phyloP scores from a whole-genome alignment of 2,329 filamentous ascomycete species.

The Fusarium udum region DNA sequence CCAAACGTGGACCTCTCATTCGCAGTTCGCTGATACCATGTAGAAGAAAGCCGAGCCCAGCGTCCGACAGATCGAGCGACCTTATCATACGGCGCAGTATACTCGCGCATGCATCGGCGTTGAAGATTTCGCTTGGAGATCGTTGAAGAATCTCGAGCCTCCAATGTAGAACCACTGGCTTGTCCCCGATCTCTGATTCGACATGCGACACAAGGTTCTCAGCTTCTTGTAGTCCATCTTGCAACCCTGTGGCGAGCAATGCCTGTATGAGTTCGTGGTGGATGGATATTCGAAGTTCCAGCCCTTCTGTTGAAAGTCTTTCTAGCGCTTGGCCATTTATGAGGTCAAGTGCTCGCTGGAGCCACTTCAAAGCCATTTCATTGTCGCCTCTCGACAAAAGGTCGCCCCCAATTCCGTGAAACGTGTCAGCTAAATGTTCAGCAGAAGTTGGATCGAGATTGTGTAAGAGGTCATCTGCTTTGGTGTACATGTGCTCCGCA shows the following conservation, averaged over 20 bases:
- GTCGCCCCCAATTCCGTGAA: constrained; percentile 77
- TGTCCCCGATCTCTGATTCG: constrained; percentile 70
- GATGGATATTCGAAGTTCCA: constrained; percentile 73
- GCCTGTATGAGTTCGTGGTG: constrained; percentile 70
- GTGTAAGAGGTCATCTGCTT: constrained; percentile 56
- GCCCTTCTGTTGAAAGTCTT: constrained; percentile 64
- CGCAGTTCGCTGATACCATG: constrained; percentile 74
- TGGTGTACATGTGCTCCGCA: constrained; percentile 80
- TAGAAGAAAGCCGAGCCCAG: constrained; percentile 72
- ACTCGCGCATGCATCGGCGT: constrained; percentile 58
- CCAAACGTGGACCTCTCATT: constrained; percentile 59
- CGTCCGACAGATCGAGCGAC: constrained; percentile 66
- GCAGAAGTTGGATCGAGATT: constrained; percentile 58
- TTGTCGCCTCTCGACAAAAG: constrained; percentile 63
- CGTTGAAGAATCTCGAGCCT: constrained; percentile 72
- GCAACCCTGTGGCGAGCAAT: constrained; percentile 58
- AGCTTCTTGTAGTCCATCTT: constrained; percentile 61
- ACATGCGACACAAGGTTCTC: constrained; percentile 67
- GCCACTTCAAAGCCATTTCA: constrained; percentile 72
- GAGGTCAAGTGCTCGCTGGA: constrained; percentile 71
- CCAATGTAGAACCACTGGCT: constrained; percentile 72
- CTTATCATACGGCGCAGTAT: constrained; percentile 71
- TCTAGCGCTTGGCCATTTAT: constrained; percentile 66
- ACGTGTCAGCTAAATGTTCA: constrained; percentile 72
- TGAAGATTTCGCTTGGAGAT: constrained; percentile 57